A percentile compares a stretch with the other conserved stretches of the same genome.
These are phyloP conservation scores for Metarhizium humberi DNA, from an alignment of 2,329 filamentous ascomycete species.

Conservation along the genomic window DNA sequence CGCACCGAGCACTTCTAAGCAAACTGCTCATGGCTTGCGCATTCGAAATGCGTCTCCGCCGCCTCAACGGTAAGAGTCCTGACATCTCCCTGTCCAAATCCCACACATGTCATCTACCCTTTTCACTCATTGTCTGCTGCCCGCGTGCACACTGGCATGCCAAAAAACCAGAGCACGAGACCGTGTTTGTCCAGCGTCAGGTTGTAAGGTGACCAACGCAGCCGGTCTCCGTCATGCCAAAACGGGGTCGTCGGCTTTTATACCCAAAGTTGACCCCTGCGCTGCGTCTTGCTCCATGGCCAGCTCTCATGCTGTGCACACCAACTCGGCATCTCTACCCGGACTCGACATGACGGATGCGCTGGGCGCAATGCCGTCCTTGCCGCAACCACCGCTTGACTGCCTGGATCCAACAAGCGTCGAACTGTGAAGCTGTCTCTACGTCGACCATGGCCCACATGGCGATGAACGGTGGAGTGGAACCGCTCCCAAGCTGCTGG, in stretches of 20 bases:
- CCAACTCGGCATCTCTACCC: constrained; percentile 3
- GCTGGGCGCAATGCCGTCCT: too few species aligned
- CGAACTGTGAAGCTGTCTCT: background rate
- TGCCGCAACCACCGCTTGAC: background rate
- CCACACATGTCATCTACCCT: background rate
- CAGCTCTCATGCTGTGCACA: constrained; percentile 4
- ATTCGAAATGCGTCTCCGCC: constrained; percentile 5
- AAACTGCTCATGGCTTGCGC: background rate
- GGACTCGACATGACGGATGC: background rate
- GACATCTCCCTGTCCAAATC: background rate
- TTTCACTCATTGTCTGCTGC: background rate
- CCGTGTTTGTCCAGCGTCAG: background rate
- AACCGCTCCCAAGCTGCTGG: background rate
- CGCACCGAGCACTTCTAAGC: background rate
- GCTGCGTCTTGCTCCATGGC: background rate
- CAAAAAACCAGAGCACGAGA: background rate
- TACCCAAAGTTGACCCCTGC: background rate
- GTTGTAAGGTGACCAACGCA: background rate
- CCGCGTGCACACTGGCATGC: background rate
- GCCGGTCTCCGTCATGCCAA: background rate
- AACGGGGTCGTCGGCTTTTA: background rate
- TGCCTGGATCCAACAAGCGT: background rate
- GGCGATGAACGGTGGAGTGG: background rate
- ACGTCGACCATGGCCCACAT: background rate
- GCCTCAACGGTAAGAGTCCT: constrained; percentile 4